phyloP scores from a whole-genome alignment of 208 protist genomes.

The Acanthamoeba castellanii region DNA sequence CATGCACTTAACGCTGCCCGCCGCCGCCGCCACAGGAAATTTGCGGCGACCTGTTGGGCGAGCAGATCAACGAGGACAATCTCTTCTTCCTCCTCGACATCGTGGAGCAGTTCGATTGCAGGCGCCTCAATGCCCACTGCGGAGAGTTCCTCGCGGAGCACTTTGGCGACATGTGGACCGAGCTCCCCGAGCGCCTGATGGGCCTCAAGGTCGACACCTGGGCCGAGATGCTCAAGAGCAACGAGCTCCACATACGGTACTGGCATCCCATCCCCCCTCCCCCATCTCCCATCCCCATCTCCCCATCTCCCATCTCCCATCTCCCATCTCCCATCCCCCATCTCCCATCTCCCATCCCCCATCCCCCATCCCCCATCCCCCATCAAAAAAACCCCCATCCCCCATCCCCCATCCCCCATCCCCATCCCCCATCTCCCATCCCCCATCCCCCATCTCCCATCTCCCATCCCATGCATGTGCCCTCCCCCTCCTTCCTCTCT shows the following conservation, averaged over 20 bases:
- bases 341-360: no score
- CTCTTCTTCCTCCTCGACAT: conserved; percentile 44
- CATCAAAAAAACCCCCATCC: no score
- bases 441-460: no score
- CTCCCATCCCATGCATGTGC: no score
- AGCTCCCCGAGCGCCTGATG: neutral
- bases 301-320: no score
- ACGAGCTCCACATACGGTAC: conserved; percentile 2
- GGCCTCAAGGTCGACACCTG: neutral
- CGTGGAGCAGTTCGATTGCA: conserved; percentile 50
- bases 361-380: no score
- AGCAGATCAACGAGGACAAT: conserved; percentile 54
- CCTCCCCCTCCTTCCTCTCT: no score
- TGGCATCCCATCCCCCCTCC: neutral
- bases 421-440: no score
- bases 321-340: no score
- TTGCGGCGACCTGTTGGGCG: conserved; percentile 13
- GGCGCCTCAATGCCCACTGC: neutral
- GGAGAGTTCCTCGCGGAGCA: conserved; percentile 40
- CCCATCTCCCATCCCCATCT: neutral
- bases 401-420: no score
- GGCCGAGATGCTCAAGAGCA: conserved; percentile 43
- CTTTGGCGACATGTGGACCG: conserved; percentile 38
- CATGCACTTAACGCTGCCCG: neutral
- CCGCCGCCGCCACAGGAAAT: neutral